Evolutionary conservation across 176 grass and related monocot genomes (phyloP).

Genomic region (Aegilops sharonensis): DNA sequence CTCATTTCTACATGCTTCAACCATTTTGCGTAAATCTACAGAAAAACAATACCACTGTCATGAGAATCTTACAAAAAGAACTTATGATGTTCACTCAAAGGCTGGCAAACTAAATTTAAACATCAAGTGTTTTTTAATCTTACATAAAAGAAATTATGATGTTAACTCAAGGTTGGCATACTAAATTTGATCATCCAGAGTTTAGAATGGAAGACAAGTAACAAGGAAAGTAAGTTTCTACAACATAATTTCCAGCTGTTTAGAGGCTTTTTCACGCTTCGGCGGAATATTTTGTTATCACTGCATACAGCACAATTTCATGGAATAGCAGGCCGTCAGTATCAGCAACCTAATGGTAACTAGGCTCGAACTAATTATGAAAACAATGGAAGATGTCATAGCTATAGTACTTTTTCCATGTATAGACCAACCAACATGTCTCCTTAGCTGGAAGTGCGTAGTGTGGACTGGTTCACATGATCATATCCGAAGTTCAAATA

Average conservation of each 20-base stretch:
- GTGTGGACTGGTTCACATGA: neutral
- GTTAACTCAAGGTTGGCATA: neutral
- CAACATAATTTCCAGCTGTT: neutral
- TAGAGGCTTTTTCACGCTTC: neutral
- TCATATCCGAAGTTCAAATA: neutral
- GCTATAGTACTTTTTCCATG: constrained; percentile 6
- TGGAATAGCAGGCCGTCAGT: neutral
- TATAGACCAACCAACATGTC: neutral
- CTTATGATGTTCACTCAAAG: neutral
- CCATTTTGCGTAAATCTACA: constrained; percentile 70
- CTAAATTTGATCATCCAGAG: neutral
- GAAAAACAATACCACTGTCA: constrained; percentile 32
- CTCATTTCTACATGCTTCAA: constrained; percentile 71
- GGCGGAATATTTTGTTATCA: neutral
- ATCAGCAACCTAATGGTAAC: neutral
- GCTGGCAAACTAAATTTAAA: constrained; percentile 1
- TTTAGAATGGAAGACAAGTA: neutral
- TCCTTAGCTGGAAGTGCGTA: neutral
- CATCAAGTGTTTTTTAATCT: neutral
- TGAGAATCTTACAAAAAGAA: constrained; percentile 18
- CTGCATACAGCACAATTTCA: neutral
- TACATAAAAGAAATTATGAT: neutral
- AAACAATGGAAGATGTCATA: neutral
- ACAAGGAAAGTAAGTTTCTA: neutral
- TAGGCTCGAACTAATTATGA: neutral